Evolutionary conservation across 1,139 yeast species (phyloP).

Genomic region (Taphrina wiesneri): DNA sequence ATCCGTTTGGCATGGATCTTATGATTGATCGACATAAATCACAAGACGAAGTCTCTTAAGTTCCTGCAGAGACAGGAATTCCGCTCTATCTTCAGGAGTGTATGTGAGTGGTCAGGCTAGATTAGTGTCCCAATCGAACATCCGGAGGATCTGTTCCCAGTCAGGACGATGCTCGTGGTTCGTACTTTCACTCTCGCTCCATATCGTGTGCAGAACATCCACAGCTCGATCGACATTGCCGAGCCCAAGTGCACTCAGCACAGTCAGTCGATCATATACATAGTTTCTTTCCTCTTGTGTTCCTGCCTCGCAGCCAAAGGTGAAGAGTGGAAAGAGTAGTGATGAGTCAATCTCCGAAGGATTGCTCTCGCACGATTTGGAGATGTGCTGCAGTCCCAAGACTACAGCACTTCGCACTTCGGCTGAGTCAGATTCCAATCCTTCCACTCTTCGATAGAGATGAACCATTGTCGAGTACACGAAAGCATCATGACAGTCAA

Average conservation of each 20-base stretch:
- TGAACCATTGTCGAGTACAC: not conserved
- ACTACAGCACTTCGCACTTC: not conserved
- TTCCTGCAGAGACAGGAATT: not conserved
- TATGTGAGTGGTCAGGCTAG: too few species aligned
- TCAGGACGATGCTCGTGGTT: not conserved
- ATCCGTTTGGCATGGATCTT: too few species aligned
- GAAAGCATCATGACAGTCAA: slow-evolving; percentile 12
- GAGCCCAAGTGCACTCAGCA: not conserved
- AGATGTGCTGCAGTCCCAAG: slow-evolving; percentile 2
- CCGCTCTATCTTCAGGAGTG: not conserved
- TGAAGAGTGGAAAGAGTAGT: slow-evolving; percentile 9
- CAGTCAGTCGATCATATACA: not conserved
- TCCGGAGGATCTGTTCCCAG: slow-evolving; percentile 1
- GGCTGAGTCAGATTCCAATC: not conserved
- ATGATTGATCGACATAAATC: too few species aligned
- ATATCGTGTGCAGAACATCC: slow-evolving; percentile 3
- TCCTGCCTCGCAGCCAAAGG: slow-evolving; percentile 9
- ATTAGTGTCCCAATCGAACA: slow-evolving; percentile 4
- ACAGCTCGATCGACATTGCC: slow-evolving; percentile 20
- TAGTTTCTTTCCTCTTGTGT: not conserved
- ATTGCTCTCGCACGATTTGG: not conserved
- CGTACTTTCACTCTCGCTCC: not conserved
- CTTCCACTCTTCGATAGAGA: slow-evolving; percentile 12
- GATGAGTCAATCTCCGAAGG: slow-evolving; percentile 8
- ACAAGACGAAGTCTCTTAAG: too few species aligned